Base-by-base conservation (phyloP, 371 early-diverging fungal species). In the Circinella minor region DNA sequence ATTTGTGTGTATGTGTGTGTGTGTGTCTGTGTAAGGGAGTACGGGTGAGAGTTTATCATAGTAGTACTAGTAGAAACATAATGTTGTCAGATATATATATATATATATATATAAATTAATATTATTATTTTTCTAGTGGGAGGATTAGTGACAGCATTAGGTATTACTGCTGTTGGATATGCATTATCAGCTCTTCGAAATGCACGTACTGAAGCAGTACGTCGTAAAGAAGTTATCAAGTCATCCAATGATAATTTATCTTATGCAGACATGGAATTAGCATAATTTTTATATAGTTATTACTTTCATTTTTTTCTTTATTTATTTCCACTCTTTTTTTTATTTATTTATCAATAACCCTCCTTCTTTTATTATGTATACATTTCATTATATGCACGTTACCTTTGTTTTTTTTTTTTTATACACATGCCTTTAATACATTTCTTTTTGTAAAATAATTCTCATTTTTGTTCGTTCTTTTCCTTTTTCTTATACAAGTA, bases 201-300 rank as follows among this genome's bases (percentile, higher is more conserved):
- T 34, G 37, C 64, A 18, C 65, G 66, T 14, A 39, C 43, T 8
- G 46, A 36, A 14, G 27, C 63, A 15, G 59, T 36, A 11, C 47
- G 18, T 13, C 66, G 57, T 63, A 27, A 43, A 61, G 43, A 70
- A 37, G 54, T 37, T 13, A 54, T 14, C 55, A 51, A 63, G 27
- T 36, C 36, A 4, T 14, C 55, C 7, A 68, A 68, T 14, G 48
- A 65, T 15, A 51, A 51, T 27, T 51, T 72, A 36, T 54, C 72
- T 5, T 48, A 47, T 27, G 72, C 72, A 36, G 72, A 72, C 59
- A 72, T 72, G 72, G 68, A 72, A 36, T 14, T 71, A 5, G 60
- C 38, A 36, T 69, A 55, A 54, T 18, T 65, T 9, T 4, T 10
- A 27, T 36, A 65, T 54, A 49, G 14, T 34, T 55, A 13, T 1